A percentile compares a stretch with the other conserved stretches of the same genome.
Conservation (phyloP, 2,329 filamentous ascomycete genomes). For the Aspergillus udagawae region DNA sequence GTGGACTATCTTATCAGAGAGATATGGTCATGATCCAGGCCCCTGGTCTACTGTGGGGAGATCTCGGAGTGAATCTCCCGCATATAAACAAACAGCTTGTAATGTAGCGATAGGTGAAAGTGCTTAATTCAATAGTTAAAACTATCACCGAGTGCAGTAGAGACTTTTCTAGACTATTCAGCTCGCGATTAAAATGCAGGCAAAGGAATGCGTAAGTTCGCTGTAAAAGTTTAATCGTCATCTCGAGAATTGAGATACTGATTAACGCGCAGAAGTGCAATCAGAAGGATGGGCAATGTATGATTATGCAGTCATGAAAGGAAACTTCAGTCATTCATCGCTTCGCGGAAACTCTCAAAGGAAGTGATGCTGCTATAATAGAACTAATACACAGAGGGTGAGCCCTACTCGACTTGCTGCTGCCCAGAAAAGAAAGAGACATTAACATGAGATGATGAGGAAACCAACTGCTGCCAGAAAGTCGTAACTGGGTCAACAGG, state of each 20-base stretch:
- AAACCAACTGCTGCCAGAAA: conserved; percentile 19
- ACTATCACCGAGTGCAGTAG: background rate
- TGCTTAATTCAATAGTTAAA: background rate
- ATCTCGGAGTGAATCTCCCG: background rate
- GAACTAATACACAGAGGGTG: conserved; percentile 26
- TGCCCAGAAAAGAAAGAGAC: conserved; percentile 18
- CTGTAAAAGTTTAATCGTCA: background rate
- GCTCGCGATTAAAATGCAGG: background rate
- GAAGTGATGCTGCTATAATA: conserved; percentile 21
- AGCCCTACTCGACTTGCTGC: conserved; percentile 16
- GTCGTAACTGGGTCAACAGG: conserved; percentile 25
- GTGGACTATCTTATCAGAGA: background rate
- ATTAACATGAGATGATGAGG: conserved; percentile 19
- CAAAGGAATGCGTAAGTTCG: background rate
- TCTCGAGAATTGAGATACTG: background rate
- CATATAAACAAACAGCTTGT: background rate
- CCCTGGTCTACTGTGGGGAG: too few species aligned
- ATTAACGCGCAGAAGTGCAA: background rate
- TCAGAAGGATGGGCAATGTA: background rate
- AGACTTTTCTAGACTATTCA: background rate
- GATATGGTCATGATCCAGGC: background rate
- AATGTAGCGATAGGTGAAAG: background rate
- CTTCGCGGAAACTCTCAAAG: conserved; percentile 15
- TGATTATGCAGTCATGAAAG: conserved; percentile 3
- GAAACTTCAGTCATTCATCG: conserved; percentile 18